Percentiles rank a stretch among this genome's conserved stretches.
These are phyloP conservation scores for Auxenochlorella pyrenoidosa DNA, from an alignment of 139 green algal species.

Conservation along the genomic window DNA sequence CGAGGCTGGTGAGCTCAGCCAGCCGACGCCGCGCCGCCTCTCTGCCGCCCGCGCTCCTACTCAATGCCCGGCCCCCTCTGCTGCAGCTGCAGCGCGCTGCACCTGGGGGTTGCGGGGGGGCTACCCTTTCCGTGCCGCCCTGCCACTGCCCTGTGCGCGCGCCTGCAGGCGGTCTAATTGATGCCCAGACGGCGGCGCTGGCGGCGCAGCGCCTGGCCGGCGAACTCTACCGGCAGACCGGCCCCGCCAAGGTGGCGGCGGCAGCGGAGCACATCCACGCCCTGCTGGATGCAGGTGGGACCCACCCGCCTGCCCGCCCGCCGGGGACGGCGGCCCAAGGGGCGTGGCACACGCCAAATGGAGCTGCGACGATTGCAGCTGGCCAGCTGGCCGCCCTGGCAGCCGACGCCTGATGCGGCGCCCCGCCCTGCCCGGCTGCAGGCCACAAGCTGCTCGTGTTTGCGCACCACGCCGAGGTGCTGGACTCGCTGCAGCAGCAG, in stretches of 20 bases:
- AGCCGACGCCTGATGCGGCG: no score
- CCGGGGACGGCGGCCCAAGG: no score
- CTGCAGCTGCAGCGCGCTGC: not conserved
- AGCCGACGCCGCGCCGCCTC: no score
- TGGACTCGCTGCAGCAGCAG: constrained; percentile 52
- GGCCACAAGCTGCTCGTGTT: constrained; percentile 72
- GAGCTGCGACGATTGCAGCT: no score
- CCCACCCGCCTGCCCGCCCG: no score
- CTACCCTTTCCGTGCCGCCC: no score
- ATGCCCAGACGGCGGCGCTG: not conserved
- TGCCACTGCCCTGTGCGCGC: no score
- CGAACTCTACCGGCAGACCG: constrained; percentile 44
- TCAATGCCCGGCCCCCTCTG: not conserved
- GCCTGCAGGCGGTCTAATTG: not conserved
- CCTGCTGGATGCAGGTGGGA: constrained; percentile 44
- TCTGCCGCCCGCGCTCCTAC: no score
- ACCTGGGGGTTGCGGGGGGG: no score
- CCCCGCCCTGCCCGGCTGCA: not conserved
- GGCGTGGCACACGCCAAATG: no score
- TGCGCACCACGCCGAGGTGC: constrained; percentile 65
- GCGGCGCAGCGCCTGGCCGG: constrained; percentile 26
- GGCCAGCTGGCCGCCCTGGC: no score
- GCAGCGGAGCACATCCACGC: constrained; percentile 46
- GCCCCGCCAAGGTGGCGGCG: constrained; percentile 54
- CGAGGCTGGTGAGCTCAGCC: not conserved